Evolutionary conservation across 2,329 filamentous ascomycete genomes (phyloP).

Genomic region (Sarocladium strictum): DNA sequence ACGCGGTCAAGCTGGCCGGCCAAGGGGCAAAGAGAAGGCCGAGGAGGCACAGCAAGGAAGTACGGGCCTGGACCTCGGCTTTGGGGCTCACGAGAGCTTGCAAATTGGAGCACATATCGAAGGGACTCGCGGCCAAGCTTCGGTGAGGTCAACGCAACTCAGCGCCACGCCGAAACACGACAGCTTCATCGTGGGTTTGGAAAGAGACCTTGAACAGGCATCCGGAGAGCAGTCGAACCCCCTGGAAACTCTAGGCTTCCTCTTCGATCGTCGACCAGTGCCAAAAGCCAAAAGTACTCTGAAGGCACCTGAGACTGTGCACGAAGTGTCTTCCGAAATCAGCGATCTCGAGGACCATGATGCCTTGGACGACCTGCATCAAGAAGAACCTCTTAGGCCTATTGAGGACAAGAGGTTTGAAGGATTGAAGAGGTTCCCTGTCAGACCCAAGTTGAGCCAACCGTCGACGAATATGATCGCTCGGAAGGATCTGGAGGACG

Average conservation of each 20-base stretch:
- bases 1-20: conserved; percentile 22
- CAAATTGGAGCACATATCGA: conserved; percentile 27
- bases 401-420: conserved; percentile 12
- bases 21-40: conserved; percentile 17
- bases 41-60: conserved; percentile 10
- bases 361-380: conserved; percentile 15
- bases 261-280: neutral
- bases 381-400: conserved; percentile 19
- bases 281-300: neutral
- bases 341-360: conserved; percentile 47
- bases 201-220: conserved; percentile 10
- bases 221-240: neutral
- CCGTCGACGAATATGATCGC: neutral
- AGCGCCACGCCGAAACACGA: neutral
- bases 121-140: neutral
- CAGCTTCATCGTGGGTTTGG: neutral
- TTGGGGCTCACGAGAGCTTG: conserved; percentile 45
- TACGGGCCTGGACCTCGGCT: conserved; percentile 45
- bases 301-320: conserved; percentile 11
- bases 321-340: conserved; percentile 35
- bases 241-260: neutral
- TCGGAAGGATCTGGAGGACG: neutral
- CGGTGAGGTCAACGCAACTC: conserved; percentile 16
- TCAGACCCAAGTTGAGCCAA: conserved; percentile 21
- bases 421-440: conserved; percentile 16